Percentiles rank a stretch among this genome's conserved stretches.
phyloP scores from a whole-genome alignment of 2,329 filamentous ascomycete species.

The Ophiostoma angusticollis region DNA sequence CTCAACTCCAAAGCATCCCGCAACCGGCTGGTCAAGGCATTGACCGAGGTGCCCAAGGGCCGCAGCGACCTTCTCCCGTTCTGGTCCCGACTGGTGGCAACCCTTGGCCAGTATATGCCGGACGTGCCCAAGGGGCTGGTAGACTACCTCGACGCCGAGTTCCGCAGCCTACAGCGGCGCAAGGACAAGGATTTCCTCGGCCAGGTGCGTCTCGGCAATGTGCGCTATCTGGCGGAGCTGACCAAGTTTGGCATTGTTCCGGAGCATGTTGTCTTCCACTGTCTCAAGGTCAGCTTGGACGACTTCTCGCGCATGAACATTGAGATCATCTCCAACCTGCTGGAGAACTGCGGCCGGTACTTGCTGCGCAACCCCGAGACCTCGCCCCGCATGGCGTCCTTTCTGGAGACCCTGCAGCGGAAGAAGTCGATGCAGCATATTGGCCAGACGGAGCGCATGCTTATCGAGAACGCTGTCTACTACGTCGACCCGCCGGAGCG shows the following conservation, averaged over 20 bases:
- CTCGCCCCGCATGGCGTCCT: constrained; percentile 81
- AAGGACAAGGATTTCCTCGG: constrained; percentile 97
- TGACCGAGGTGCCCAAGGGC: constrained; percentile 91
- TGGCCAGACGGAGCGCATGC: constrained; percentile 90
- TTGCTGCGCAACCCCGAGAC: constrained; percentile 87
- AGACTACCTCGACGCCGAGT: constrained; percentile 88
- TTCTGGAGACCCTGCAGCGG: constrained; percentile 84
- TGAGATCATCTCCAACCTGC: constrained; percentile 89
- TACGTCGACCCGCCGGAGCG: constrained; percentile 93
- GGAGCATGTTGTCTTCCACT: constrained; percentile 97
- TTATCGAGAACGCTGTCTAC: constrained; percentile 96
- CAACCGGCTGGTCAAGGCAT: constrained; percentile 81
- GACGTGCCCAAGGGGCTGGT: constrained; percentile 90
- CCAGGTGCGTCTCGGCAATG: constrained; percentile 84
- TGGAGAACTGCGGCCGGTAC: constrained; percentile 94
- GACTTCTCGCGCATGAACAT: constrained; percentile 99
- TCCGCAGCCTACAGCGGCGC: constrained; percentile 86
- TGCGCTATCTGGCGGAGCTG: constrained; percentile 92
- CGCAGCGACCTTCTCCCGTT: constrained; percentile 80
- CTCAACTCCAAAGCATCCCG: constrained; percentile 96
- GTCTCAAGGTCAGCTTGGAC: constrained; percentile 90
- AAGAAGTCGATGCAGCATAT: constrained; percentile 95
- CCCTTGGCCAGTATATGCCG: constrained; percentile 82
- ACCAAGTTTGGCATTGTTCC: constrained; percentile 98
- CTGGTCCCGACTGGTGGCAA: constrained; percentile 88